Conservation (phyloP, 371 early-diverging fungal genomes). For the Mortierella sp. region DNA sequence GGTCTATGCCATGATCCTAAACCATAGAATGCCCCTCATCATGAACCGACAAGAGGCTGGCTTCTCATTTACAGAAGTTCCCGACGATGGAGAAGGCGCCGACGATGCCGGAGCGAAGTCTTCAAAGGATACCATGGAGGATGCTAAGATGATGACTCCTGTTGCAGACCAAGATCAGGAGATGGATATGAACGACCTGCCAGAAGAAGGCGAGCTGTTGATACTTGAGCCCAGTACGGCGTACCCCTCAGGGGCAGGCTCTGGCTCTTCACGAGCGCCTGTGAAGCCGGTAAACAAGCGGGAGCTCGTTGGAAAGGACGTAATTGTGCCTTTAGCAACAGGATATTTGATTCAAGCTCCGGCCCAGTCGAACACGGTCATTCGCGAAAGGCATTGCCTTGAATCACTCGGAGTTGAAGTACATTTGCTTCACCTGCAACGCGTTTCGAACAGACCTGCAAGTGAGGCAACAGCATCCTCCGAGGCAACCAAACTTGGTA, state of each 20-base stretch:
- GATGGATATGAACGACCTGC: conserved; percentile 18
- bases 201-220: conserved; percentile 4
- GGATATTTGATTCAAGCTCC: conserved; percentile 66
- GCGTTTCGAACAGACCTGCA: background rate
- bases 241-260: too few relatives aligned
- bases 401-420: conserved; percentile 63
- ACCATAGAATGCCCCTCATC: conserved; percentile 68
- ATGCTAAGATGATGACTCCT: conserved; percentile 3
- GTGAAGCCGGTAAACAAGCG: background rate
- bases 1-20: conserved; percentile 61
- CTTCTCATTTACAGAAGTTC: conserved; percentile 12
- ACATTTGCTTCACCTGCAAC: conserved; percentile 39
- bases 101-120: too few relatives aligned
- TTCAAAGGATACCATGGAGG: conserved; percentile 1
- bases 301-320: conserved; percentile 16
- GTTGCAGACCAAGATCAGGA: conserved; percentile 30
- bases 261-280: background rate
- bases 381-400: conserved; percentile 56
- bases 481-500: background rate
- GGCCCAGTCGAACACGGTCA: conserved; percentile 51
- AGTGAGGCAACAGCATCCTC: background rate
- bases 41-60: conserved; percentile 53
- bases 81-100: conserved; percentile 6
- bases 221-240: background rate
- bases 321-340: conserved; percentile 69